Evolutionary conservation across 805 yeast species (phyloP).

Genomic region (Barnettozyma salicaria): DNA sequence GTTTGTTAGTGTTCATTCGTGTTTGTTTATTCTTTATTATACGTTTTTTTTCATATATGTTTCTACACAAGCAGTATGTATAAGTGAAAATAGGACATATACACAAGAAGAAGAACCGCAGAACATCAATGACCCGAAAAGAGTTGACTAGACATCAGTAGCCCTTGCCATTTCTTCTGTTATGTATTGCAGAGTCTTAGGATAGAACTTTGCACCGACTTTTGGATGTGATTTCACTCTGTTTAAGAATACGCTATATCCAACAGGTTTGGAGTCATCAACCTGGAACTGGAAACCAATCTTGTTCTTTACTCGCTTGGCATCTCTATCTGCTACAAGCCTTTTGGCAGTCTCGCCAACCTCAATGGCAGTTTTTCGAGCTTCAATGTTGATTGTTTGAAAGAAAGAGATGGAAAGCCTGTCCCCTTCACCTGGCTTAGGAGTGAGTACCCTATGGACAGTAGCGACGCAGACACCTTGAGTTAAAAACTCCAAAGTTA

Average conservation of each 20-base stretch:
- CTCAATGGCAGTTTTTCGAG: constrained; percentile 17
- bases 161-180: constrained; percentile 28
- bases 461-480: constrained; percentile 45
- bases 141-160: constrained; percentile 42
- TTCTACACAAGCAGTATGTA: no score
- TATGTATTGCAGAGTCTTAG: constrained; percentile 34
- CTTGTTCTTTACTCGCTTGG: constrained; percentile 16
- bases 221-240: constrained; percentile 45
- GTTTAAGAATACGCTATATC: constrained; percentile 40
- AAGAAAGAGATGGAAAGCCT: constrained; percentile 45
- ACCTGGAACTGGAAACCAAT: constrained; percentile 26
- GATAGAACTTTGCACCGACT: constrained; percentile 42
- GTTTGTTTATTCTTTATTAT: no score
- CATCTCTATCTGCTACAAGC: constrained; percentile 18
- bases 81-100: no score
- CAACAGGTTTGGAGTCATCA: constrained; percentile 35
- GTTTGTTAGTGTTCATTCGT: no score
- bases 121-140: no score
- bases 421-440: constrained; percentile 19
- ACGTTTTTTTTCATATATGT: no score
- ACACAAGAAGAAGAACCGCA: no score
- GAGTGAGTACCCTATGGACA: constrained; percentile 38
- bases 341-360: constrained; percentile 15
- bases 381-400: constrained; percentile 37
- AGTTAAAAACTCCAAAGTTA: constrained; percentile 42